Evolutionary conservation across 1,284 basidiomycete genomes (phyloP).

Genomic region (Hymenochaete sp.): DNA sequence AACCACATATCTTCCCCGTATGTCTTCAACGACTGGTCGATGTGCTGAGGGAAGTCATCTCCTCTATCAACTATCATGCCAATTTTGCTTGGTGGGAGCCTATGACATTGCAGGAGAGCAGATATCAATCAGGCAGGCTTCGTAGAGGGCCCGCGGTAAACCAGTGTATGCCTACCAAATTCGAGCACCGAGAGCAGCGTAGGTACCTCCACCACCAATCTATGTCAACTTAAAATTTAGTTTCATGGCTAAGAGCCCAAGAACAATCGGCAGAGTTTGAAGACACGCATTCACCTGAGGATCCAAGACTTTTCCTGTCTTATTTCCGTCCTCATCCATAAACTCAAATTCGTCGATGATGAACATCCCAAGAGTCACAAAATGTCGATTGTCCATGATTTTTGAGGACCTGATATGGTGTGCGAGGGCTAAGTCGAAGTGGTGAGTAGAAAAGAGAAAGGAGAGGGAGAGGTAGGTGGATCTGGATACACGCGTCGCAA

Average conservation of each 20-base stretch:
- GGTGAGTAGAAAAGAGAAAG: too few relatives aligned
- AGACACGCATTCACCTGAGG: constrained; percentile 40
- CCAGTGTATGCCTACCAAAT: constrained; percentile 54
- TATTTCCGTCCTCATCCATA: constrained; percentile 44
- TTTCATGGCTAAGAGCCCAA: background rate
- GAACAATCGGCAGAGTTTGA: background rate
- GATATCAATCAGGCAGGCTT: constrained; percentile 4
- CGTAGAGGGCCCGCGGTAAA: background rate
- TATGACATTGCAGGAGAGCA: constrained; percentile 24
- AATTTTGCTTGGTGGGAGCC: constrained; percentile 53
- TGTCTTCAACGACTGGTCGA: constrained; percentile 47
- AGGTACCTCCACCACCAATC: constrained; percentile 89
- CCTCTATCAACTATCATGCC: constrained; percentile 85
- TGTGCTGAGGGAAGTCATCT: constrained; percentile 59
- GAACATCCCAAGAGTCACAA: constrained; percentile 78
- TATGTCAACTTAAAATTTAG: constrained; percentile 26
- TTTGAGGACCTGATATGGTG: too few relatives aligned
- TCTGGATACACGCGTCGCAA: too few relatives aligned
- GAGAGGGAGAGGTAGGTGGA: too few relatives aligned
- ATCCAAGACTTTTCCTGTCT: constrained; percentile 35
- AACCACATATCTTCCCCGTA: constrained; percentile 78
- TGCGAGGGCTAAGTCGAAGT: too few relatives aligned
- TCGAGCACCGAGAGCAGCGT: constrained; percentile 69
- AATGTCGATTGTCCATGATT: too few relatives aligned
- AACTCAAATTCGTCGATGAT: constrained; percentile 79